Evolutionary conservation across 352 stramenopile species (phyloP), one percentile per base, ranked within the genome.

Genomic region (Nothophytophthora sp.): DNA sequence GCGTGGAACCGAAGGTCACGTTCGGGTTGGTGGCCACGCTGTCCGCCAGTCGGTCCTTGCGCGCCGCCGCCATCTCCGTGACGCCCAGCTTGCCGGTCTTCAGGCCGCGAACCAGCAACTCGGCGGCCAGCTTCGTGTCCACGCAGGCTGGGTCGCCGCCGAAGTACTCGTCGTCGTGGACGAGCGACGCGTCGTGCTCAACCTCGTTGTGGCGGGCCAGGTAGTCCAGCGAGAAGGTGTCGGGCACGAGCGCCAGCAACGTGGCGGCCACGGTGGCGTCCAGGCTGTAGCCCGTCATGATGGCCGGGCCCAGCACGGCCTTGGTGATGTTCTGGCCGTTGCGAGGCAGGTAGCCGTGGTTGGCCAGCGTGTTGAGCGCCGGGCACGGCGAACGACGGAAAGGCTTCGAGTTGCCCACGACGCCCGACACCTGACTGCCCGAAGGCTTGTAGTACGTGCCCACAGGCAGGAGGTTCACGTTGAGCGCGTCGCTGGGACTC

Each of bases 121-220:
- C 56, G 4, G 49, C 38, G 11, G 61, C 49, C n/a, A 87, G 40
- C 27, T 41, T 51, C 12, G 35, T 4, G 58, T 78, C 63, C 23
- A 80, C 60, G 13, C 47, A 18, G 11, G 51, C 39, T 9, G 70
- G 68, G 24, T 78, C 55, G 0, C 57, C 46, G 13, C 61, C 71
- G 15, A 70, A 70, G 59, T 75, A 81, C 23, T 60, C 58, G 56
- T 86, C 76, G 33, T 57, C 50, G 60, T 81, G 76, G 9, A 76
- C 50, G 23, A 88, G 68, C 32, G 76, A 88, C 19, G 51, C 58
- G 22, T 67, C 58, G 22, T 67, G 58, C 35, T 67, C 51, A 22
- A 67, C 63, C 29, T 54, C 20, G 53, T 79, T 74, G 67, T 88
- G 76, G 4, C 33, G 57, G 22, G 32, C 50, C 6, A 72, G 42